Evolutionary conservation across 495 filamentous ascomycete genomes (phyloP).

Genomic region (Aspergillus homomorphus): DNA sequence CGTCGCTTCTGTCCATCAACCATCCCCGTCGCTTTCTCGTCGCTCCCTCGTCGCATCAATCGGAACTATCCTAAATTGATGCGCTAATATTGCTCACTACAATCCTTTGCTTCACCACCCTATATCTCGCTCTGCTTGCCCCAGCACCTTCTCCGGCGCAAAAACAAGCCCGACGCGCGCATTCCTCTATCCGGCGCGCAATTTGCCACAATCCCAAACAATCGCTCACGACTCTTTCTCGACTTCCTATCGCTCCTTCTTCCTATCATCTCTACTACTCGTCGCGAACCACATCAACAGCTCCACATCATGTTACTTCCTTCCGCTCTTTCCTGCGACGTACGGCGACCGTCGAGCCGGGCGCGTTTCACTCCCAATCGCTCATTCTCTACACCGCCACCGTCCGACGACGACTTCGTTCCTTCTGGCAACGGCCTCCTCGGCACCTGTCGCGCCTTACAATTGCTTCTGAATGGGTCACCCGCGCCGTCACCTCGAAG

Average conservation of each 20-base stretch:
- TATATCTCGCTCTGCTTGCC: constrained; percentile 21
- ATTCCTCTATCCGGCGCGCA: constrained; percentile 21
- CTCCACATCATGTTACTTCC: constrained; percentile 61
- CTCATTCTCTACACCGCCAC: constrained; percentile 61
- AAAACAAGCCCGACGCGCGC: constrained; percentile 23
- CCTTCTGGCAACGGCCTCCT: constrained; percentile 58
- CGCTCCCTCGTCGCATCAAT: constrained; percentile 26
- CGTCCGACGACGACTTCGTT: constrained; percentile 47
- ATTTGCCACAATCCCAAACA: constrained; percentile 23
- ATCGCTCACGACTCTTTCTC: constrained; percentile 7
- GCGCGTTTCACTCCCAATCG: constrained; percentile 54
- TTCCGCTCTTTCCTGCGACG: constrained; percentile 68
- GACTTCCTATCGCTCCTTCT: not conserved
- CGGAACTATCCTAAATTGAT: constrained; percentile 28
- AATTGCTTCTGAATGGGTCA: constrained; percentile 57
- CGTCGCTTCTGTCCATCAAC: not conserved
- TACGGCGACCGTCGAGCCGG: constrained; percentile 45
- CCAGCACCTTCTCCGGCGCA: constrained; percentile 40
- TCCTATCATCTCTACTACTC: constrained; percentile 4
- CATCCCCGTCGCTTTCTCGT: constrained; percentile 8
- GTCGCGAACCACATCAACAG: not conserved
- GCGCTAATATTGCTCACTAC: constrained; percentile 23
- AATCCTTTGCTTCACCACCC: constrained; percentile 21
- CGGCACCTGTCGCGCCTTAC: constrained; percentile 67
- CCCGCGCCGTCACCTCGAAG: constrained; percentile 37